Base-by-base conservation (phyloP, 1,284 basidiomycete species). In the Phylloboletellus chloephorus region DNA sequence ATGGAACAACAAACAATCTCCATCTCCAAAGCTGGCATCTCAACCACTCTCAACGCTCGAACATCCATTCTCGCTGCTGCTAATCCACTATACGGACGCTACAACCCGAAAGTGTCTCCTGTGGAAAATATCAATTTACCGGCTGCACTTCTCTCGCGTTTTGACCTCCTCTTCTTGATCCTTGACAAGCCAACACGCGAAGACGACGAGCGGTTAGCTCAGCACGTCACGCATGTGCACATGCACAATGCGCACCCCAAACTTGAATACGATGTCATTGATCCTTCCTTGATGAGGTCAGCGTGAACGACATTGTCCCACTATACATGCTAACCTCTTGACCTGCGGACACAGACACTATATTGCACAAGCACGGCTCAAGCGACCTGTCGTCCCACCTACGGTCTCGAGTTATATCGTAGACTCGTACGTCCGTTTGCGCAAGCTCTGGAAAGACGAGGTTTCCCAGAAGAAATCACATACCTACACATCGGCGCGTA, bases 1-100 rank as follows among this genome's bases (percentile, higher is more conserved):
- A 99, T 99, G 96, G 95, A 99, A 65, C 95, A 99, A 61, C 95
- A 99, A 67, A 99, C 96, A 2, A 98, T 99, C 50, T 97, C 92
- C 3, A 99, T 99, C 53, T 94, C 93, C 31, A 99, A 99, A 68
- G 96, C 96, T 2, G 96, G 96, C 15, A 99, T 99, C 63, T 96
- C 93, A 0, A 98, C 96, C 0, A 98, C 96, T 0, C 74, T 98
- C 26, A 99, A 98, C 58, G 96, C 96, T n/a, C 82, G 96, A 28
- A 97, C 95, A 0, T 98, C 96, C 7, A 92, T 99, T 56, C 81
- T 98, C 8, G 96, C 96, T 1, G 96, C 96, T 7, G 96, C 96
- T 31, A 99, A 99, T 65, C 96, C 96, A 30, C 73, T 98, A 0
- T 98, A 96, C 58, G 96, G 96, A 11, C 85, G 96, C 15, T 99